A percentile compares a stretch with the other conserved stretches of the same genome.
These are phyloP conservation scores for Leccinum disarticulatum DNA, from an alignment of 768 basidiomycete species.

Conservation along the genomic window DNA sequence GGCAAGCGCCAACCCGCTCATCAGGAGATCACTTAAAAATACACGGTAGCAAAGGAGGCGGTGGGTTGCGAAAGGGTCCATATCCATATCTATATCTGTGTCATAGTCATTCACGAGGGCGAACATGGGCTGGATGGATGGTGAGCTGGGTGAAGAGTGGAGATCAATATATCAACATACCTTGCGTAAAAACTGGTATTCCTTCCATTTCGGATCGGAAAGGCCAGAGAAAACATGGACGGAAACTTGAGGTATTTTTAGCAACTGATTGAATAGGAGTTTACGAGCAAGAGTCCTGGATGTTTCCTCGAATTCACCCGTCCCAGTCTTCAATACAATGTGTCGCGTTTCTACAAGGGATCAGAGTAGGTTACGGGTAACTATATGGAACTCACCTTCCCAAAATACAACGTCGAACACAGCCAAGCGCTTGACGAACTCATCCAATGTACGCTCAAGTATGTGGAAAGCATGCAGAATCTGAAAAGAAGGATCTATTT, in stretches of 20 bases:
- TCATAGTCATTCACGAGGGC: slow-evolving; percentile 58
- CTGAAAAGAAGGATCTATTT: slow-evolving; percentile 55
- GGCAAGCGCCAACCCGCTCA: slow-evolving; percentile 50
- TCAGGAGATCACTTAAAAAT: slow-evolving; percentile 50
- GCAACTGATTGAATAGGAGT: slow-evolving; percentile 51
- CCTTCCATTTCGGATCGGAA: slow-evolving; percentile 48
- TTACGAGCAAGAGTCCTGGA: slow-evolving; percentile 54
- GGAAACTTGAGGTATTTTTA: slow-evolving; percentile 36
- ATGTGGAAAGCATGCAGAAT: slow-evolving; percentile 57
- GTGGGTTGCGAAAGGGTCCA: slow-evolving; percentile 16
- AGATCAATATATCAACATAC: slow-evolving; percentile 25
- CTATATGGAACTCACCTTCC: slow-evolving; percentile 38
- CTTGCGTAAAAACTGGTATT: slow-evolving; percentile 42
- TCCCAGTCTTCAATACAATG: slow-evolving; percentile 40
- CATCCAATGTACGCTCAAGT: slow-evolving; percentile 51
- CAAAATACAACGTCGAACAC: slow-evolving; percentile 68
- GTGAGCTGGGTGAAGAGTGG: slow-evolving; percentile 10
- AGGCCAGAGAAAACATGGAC: slow-evolving; percentile 48
- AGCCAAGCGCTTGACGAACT: slow-evolving; percentile 49
- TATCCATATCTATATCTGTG: slow-evolving; percentile 7
- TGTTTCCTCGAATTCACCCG: slow-evolving; percentile 35
- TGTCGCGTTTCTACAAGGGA: slow-evolving; percentile 42
- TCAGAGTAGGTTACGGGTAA: neutral
- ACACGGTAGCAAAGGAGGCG: slow-evolving; percentile 47
- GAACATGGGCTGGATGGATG: slow-evolving; percentile 58